A percentile compares a stretch with the other conserved stretches of the same genome.
Conservation (phyloP, 805 yeast species). For the Sugiyamaella boreocaroliniensis region DNA sequence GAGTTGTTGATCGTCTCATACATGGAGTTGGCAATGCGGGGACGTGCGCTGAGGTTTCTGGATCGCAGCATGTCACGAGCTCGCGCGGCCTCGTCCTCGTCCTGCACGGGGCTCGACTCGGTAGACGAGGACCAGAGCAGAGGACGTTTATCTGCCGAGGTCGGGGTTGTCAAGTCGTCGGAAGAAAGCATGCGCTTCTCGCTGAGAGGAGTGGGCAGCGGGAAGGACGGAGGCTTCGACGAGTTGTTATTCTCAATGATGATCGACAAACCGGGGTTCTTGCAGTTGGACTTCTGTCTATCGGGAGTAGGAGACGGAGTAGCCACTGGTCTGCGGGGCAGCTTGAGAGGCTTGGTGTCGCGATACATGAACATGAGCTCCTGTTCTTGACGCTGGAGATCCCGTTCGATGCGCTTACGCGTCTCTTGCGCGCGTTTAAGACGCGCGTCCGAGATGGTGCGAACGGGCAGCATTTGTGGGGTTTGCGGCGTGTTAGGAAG, state of each 20-base stretch:
- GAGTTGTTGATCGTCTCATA: background rate
- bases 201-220: constrained; percentile 2
- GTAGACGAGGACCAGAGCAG: background rate
- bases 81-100: constrained; percentile 2
- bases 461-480: background rate
- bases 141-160: constrained; percentile 4
- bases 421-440: constrained; percentile 3
- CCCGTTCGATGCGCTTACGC: constrained; percentile 3
- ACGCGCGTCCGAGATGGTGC: background rate
- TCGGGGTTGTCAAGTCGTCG: background rate
- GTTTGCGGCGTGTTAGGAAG: background rate
- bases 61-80: constrained; percentile 1
- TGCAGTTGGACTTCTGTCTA: background rate
- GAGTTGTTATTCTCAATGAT: background rate
- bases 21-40: constrained; percentile 2
- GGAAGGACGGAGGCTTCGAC: constrained; percentile 4
- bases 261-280: background rate
- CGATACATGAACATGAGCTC: background rate
- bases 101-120: background rate
- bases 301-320: background rate
- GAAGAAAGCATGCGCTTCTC: background rate
- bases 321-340: background rate
- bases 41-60: constrained; percentile 1
- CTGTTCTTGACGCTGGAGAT: constrained; percentile 5
- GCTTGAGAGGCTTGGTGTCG: background rate